A percentile compares a stretch with the other conserved stretches of the same genome.
Conservation (phyloP, 2,329 filamentous ascomycete genomes). For the Trichophaea hybrida region DNA sequence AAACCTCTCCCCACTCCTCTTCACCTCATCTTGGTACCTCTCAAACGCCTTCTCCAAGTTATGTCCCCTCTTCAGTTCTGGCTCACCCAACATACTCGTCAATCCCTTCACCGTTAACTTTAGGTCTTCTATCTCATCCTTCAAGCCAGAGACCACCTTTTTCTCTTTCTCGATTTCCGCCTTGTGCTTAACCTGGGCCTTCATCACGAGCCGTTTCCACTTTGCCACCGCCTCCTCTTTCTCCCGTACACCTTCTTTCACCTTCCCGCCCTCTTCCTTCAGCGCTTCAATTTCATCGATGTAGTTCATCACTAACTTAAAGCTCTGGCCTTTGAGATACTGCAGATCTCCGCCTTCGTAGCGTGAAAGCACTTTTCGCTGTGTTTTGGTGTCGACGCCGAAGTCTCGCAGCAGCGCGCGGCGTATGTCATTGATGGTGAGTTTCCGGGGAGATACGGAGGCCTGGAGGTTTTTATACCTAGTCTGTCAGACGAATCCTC, state of each 20-base stretch:
- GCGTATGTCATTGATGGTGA: not conserved
- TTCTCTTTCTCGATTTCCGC: not conserved
- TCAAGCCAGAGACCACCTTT: not conserved
- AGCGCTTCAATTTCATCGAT: not conserved
- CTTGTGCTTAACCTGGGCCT: not conserved
- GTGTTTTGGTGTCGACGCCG: not conserved
- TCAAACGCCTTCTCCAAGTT: not conserved
- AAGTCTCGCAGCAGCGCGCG: not conserved
- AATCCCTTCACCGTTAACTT: not conserved
- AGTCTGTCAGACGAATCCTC: not conserved
- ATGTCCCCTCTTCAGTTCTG: not conserved
- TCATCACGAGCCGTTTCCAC: not conserved
- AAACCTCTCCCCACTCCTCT: not conserved
- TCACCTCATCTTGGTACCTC: not conserved
- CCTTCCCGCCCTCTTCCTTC: not conserved
- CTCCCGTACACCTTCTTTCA: not conserved
- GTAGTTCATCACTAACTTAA: conserved; percentile 1
- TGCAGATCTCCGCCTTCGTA: not conserved
- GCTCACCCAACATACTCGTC: not conserved
- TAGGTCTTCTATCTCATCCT: not conserved
- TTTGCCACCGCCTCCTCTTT: not conserved
- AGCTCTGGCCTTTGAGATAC: not conserved
- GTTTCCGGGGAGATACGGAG: not conserved
- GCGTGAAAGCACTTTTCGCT: not conserved
- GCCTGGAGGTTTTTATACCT: not conserved